A percentile compares a stretch with the other conserved stretches of the same genome.
Evolutionary conservation across 2,329 filamentous ascomycete genomes (phyloP).

Genomic region (Torrubiella hemipterigena): DNA sequence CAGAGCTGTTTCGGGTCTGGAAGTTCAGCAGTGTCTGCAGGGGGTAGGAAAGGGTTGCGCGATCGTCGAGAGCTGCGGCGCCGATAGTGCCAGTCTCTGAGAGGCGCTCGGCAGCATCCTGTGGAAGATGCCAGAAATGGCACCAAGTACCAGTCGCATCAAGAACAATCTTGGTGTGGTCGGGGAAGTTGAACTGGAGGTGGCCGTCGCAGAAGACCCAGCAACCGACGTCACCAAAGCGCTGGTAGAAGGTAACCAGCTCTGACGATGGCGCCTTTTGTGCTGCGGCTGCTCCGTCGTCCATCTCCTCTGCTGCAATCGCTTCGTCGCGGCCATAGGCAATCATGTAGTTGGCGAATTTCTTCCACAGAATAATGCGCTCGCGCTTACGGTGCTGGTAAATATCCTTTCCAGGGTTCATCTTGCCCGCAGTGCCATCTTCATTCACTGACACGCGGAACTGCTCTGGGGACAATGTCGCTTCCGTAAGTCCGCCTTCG

Average conservation of each 20-base stretch:
- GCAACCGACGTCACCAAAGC: slow-evolving; percentile 68
- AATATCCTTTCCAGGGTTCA: slow-evolving; percentile 49
- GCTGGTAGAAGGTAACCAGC: slow-evolving; percentile 70
- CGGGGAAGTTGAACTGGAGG: slow-evolving; percentile 79
- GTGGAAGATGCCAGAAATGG: slow-evolving; percentile 65
- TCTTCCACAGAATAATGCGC: slow-evolving; percentile 57
- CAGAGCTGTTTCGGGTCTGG: slow-evolving; percentile 29
- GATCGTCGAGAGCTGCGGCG: slow-evolving; percentile 57
- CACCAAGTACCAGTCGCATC: slow-evolving; percentile 64
- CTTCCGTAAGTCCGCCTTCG: slow-evolving; percentile 47
- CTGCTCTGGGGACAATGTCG: slow-evolving; percentile 52
- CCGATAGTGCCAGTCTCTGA: slow-evolving; percentile 53
- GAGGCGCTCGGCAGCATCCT: slow-evolving; percentile 57
- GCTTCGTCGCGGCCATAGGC: slow-evolving; percentile 62
- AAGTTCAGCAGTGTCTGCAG: slow-evolving; percentile 65
- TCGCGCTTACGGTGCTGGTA: slow-evolving; percentile 56
- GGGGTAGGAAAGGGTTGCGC: slow-evolving; percentile 60
- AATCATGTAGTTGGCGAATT: slow-evolving; percentile 65
- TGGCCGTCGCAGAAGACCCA: slow-evolving; percentile 75
- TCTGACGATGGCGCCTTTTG: slow-evolving; percentile 30
- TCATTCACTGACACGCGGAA: slow-evolving; percentile 44
- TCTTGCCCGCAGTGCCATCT: slow-evolving; percentile 48
- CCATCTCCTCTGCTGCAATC: slow-evolving; percentile 31
- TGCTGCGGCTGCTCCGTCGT: slow-evolving; percentile 24
- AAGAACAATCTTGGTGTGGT: slow-evolving; percentile 75